A percentile compares a stretch with the other conserved stretches of the same genome.
These are phyloP conservation scores for Aspergillus glaucus DNA, from an alignment of 2,329 filamentous ascomycete species.

Conservation along the genomic window DNA sequence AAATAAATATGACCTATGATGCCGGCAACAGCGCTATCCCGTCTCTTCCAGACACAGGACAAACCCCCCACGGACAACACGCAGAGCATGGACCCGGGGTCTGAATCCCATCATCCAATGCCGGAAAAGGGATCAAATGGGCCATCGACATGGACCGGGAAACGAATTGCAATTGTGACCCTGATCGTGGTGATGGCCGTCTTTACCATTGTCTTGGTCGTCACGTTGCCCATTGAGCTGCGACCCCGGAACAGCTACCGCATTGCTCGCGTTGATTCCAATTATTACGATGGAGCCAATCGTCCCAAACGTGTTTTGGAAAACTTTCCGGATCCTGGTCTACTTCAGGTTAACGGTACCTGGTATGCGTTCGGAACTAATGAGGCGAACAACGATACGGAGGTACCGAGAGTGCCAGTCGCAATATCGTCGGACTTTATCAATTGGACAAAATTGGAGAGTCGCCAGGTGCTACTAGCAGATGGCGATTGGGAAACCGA, in stretches of 20 bases:
- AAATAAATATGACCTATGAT: too few relatives aligned
- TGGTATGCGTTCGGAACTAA: conserved; percentile 31
- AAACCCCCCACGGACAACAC: too few relatives aligned
- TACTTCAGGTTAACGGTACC: conserved; percentile 25
- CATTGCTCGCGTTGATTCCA: conserved; percentile 9
- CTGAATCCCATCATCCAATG: too few relatives aligned
- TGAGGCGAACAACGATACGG: conserved; percentile 10
- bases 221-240: conserved; percentile 17
- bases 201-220: conserved; percentile 6
- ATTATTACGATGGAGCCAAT: conserved; percentile 12
- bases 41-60: too few relatives aligned
- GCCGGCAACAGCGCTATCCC: too few relatives aligned
- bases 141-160: not conserved
- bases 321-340: conserved; percentile 26
- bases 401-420: conserved; percentile 44
- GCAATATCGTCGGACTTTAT: conserved; percentile 45
- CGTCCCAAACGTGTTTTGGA: conserved; percentile 15
- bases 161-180: not conserved
- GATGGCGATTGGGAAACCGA: conserved; percentile 49
- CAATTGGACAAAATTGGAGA: conserved; percentile 33
- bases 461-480: not conserved
- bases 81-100: too few relatives aligned
- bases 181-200: not conserved
- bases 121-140: conserved; percentile 3
- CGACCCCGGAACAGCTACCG: conserved; percentile 1